Evolutionary conservation across 805 yeast genomes (phyloP).

Genomic region (Lachancea kluyveri): DNA sequence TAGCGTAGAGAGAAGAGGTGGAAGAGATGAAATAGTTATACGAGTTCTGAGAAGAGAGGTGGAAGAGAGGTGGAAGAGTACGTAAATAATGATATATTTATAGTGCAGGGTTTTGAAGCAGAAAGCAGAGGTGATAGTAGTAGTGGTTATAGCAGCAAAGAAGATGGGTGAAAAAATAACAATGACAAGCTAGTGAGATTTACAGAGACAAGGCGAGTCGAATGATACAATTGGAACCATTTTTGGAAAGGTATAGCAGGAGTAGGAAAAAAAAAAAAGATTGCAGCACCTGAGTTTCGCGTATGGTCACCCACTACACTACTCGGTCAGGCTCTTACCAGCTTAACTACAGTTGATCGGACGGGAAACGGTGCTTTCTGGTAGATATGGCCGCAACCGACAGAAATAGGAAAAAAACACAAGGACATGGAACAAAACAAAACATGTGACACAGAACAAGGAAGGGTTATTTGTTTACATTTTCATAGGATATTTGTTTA

Average conservation of each 20-base stretch:
- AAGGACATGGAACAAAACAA: slow-evolving; percentile 24
- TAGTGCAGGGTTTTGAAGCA: too few relatives aligned
- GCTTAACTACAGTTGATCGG: slow-evolving; percentile 56
- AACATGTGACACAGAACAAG: not conserved
- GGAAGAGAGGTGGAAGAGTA: too few relatives aligned
- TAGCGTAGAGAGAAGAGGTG: not conserved
- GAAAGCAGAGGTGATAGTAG: too few relatives aligned
- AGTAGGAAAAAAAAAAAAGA: slow-evolving; percentile 28
- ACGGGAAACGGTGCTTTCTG: slow-evolving; percentile 58
- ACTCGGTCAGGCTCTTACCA: slow-evolving; percentile 54
- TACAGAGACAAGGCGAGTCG: too few relatives aligned
- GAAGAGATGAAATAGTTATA: too few relatives aligned
- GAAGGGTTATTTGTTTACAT: not conserved
- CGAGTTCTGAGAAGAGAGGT: too few relatives aligned
- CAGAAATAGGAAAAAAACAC: slow-evolving; percentile 31
- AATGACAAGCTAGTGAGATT: too few relatives aligned
- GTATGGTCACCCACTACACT: slow-evolving; percentile 53
- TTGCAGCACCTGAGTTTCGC: slow-evolving; percentile 53
- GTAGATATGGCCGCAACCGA: slow-evolving; percentile 56
- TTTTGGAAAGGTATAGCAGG: too few relatives aligned
- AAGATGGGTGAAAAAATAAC: too few relatives aligned
- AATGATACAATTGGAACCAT: too few relatives aligned
- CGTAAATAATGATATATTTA: too few relatives aligned
- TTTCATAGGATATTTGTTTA: not conserved
- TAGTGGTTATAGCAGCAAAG: too few relatives aligned